A percentile compares a stretch with the other conserved stretches of the same genome.
Conservation (phyloP, 805 yeast genomes). For the Cyberlindnera suaveolens region DNA sequence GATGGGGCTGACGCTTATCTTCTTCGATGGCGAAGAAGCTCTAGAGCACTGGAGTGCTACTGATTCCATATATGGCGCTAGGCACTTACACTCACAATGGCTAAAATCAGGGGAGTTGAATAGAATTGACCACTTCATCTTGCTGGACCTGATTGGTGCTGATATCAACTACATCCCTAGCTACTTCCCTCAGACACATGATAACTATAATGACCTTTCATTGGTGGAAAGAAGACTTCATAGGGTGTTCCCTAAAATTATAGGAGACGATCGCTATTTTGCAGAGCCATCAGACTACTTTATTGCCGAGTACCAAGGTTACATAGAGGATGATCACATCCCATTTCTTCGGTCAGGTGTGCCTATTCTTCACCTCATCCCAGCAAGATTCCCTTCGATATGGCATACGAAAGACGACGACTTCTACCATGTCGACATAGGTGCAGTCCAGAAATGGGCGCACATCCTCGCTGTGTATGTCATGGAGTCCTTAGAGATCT, state of each 20-base stretch:
- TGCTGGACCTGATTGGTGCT: slow-evolving; percentile 47
- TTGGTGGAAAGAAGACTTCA: slow-evolving; percentile 26
- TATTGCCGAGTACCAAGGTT: slow-evolving; percentile 9
- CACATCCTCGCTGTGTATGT: slow-evolving; percentile 34
- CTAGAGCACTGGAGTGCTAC: slow-evolving; percentile 41
- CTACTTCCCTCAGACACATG: slow-evolving; percentile 36
- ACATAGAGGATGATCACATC: slow-evolving; percentile 45
- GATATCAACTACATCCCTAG: slow-evolving; percentile 28
- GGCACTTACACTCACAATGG: slow-evolving; percentile 40
- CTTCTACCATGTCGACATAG: slow-evolving; percentile 34
- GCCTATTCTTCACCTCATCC: slow-evolving; percentile 47
- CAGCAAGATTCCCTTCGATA: slow-evolving; percentile 39
- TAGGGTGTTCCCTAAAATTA: slow-evolving; percentile 6
- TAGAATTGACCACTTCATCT: slow-evolving; percentile 38
- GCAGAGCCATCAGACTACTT: slow-evolving; percentile 14
- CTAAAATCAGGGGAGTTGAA: slow-evolving; percentile 19
- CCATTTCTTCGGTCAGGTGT: slow-evolving; percentile 44
- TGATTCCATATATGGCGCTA: slow-evolving; percentile 54
- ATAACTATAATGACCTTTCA: slow-evolving; percentile 31
- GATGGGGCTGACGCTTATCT: slow-evolving; percentile 40
- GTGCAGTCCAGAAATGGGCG: slow-evolving; percentile 41
- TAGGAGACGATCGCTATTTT: slow-evolving; percentile 4
- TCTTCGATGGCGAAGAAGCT: slow-evolving; percentile 62
- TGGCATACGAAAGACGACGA: slow-evolving; percentile 51
- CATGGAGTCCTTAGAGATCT: slow-evolving; percentile 24